Evolutionary conservation across 805 yeast species (phyloP).

Genomic region (Kazachstania bromeliacearum): DNA sequence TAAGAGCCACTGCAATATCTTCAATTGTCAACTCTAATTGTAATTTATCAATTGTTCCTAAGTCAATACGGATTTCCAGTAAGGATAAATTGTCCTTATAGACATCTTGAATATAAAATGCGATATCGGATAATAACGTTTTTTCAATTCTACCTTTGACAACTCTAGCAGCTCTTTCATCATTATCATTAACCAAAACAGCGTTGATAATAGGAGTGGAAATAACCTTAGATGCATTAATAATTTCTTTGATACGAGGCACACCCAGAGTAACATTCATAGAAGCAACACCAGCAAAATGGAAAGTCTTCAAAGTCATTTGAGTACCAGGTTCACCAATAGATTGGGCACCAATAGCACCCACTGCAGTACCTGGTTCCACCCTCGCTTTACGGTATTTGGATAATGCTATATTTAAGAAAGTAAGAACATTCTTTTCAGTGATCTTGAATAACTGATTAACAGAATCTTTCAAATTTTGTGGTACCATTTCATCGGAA

Average conservation of each 20-base stretch:
- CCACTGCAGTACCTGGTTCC: constrained; percentile 98
- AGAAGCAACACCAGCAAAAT: constrained; percentile 98
- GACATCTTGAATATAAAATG: constrained; percentile 87
- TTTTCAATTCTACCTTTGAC: constrained; percentile 96
- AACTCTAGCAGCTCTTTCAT: constrained; percentile 96
- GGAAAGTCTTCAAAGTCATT: constrained; percentile 94
- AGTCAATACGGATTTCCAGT: constrained; percentile 72
- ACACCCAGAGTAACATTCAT: constrained; percentile 99
- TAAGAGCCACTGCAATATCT: constrained; percentile 76
- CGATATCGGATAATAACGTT: constrained; percentile 77
- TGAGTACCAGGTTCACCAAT: constrained; percentile 99
- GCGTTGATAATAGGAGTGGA: constrained; percentile 97
- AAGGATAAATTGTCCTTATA: constrained; percentile 72
- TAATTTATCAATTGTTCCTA: constrained; percentile 73
- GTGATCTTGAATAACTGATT: constrained; percentile 63
- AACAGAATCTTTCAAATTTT: constrained; percentile 38
- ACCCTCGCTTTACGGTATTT: constrained; percentile 87
- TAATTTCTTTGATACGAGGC: constrained; percentile 97
- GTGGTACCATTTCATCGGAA: constrained; percentile 31
- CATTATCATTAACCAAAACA: constrained; percentile 81
- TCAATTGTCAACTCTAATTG: constrained; percentile 84
- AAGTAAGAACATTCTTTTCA: constrained; percentile 46
- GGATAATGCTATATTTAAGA: constrained; percentile 64
- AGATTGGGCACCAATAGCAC: constrained; percentile 98
- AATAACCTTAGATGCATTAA: constrained; percentile 89